Evolutionary conservation across 371 early-diverging fungal species (phyloP).

Genomic region (Nematocida parisii): DNA sequence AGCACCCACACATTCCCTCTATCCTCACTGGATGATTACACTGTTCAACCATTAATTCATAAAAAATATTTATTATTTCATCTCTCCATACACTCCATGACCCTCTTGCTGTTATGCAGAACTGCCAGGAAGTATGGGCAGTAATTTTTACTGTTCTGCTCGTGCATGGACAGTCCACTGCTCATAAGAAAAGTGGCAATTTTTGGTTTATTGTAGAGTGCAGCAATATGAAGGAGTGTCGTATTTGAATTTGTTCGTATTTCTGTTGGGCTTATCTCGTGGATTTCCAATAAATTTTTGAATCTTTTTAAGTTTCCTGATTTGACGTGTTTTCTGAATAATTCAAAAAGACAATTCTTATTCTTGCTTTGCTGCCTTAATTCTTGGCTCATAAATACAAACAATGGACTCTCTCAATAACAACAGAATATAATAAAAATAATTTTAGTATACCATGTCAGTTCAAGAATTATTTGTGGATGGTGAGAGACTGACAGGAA

Average conservation of each 20-base stretch:
- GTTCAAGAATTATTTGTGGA: slow-evolving; percentile 58
- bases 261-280: neutral
- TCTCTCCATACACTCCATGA: slow-evolving; percentile 6
- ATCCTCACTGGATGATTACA: slow-evolving; percentile 64
- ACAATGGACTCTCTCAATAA: slow-evolving; percentile 1
- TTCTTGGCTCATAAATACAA: slow-evolving; percentile 34
- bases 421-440: slow-evolving; percentile 5
- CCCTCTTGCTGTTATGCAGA: neutral
- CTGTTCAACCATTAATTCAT: slow-evolving; percentile 26
- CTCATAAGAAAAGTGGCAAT: slow-evolving; percentile 23
- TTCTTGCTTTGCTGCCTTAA: neutral
- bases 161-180: slow-evolving; percentile 1
- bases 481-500: slow-evolving; percentile 51
- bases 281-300: neutral
- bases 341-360: slow-evolving; percentile 8
- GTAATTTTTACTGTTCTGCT: slow-evolving; percentile 8
- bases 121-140: slow-evolving; percentile 45
- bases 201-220: slow-evolving; percentile 18
- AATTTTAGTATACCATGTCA: slow-evolving; percentile 55
- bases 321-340: slow-evolving; percentile 29
- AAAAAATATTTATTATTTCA: slow-evolving; percentile 52
- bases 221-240: slow-evolving; percentile 44
- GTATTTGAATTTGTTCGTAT: neutral
- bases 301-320: slow-evolving; percentile 5
- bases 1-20: slow-evolving; percentile 62